Conservation (phyloP, 108 stramenopile species). For the Cyclotella distinguenda region DNA sequence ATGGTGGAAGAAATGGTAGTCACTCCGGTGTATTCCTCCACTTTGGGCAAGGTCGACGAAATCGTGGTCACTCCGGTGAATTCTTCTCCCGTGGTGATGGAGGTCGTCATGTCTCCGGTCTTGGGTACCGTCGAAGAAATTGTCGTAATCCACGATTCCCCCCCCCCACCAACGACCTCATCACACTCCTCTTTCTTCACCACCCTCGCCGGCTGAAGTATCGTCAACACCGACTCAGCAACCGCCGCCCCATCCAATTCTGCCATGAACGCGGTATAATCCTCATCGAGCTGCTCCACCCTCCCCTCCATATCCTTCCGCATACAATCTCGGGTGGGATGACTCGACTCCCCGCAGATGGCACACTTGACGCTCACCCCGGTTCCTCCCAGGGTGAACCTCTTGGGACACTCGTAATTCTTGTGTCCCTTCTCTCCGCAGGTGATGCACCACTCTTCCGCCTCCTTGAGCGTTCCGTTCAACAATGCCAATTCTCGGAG, state of each 20-base stretch:
- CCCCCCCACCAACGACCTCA: background rate
- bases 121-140: conserved; percentile 6
- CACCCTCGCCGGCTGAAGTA: conserved; percentile 37
- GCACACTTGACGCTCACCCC: conserved; percentile 79
- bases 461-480: conserved; percentile 97
- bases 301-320: conserved; percentile 38
- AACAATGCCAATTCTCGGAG: conserved; percentile 94
- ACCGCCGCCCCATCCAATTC: conserved; percentile 87
- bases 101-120: conserved; percentile 1
- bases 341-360: conserved; percentile 96
- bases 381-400: conserved; percentile 52
- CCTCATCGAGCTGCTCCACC: conserved; percentile 79
- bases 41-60: conserved; percentile 12
- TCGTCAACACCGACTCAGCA: conserved; percentile 35
- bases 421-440: conserved; percentile 98
- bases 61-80: conserved; percentile 1
- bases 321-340: conserved; percentile 96
- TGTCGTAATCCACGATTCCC: conserved; percentile 5
- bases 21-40: conserved; percentile 2
- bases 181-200: conserved; percentile 16
- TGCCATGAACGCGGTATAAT: conserved; percentile 96
- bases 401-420: conserved; percentile 93
- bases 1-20: conserved; percentile 14
- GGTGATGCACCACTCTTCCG: conserved; percentile 92
- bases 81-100: too few relatives aligned